Percentiles rank a stretch among this genome's conserved stretches.
phyloP scores from a whole-genome alignment of 306 rosid genomes.

The Cicer bijugum region DNA sequence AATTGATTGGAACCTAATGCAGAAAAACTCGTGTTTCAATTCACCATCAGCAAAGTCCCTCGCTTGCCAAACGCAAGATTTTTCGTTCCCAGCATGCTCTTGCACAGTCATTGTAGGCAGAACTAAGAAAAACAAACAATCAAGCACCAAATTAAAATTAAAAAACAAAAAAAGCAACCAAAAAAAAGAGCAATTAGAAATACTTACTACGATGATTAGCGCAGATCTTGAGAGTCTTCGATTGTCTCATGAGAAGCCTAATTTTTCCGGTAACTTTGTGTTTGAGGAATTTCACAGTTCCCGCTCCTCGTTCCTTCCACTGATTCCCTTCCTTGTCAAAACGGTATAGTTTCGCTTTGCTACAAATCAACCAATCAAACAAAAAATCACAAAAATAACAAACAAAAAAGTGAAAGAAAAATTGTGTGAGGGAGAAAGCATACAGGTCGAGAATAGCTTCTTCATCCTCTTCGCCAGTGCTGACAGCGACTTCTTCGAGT shows the following conservation, averaged over 20 bases:
- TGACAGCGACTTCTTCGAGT: slow-evolving; percentile 75
- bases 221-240: slow-evolving; percentile 90
- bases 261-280: slow-evolving; percentile 72
- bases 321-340: slow-evolving; percentile 88
- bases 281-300: slow-evolving; percentile 77
- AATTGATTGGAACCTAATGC: slow-evolving; percentile 81
- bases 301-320: slow-evolving; percentile 94
- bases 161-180: neutral
- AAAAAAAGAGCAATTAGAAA: neutral
- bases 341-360: slow-evolving; percentile 82
- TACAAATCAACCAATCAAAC: slow-evolving; percentile 7
- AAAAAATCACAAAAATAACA: neutral
- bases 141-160: neutral
- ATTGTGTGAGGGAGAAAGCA: slow-evolving; percentile 3
- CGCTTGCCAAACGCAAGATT: slow-evolving; percentile 93
- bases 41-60: slow-evolving; percentile 86
- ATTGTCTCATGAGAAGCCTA: slow-evolving; percentile 87
- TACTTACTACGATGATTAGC: slow-evolving; percentile 81
- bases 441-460: slow-evolving; percentile 82
- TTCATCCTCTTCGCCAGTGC: slow-evolving; percentile 87
- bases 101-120: slow-evolving; percentile 67
- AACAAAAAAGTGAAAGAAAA: slow-evolving; percentile 3
- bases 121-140: slow-evolving; percentile 35
- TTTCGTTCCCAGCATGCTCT: slow-evolving; percentile 90
- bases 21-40: slow-evolving; percentile 85